Evolutionary conservation across 1,284 basidiomycete genomes (phyloP), one percentile per base, ranked within the genome.

Genomic region (Trametes polyzona): DNA sequence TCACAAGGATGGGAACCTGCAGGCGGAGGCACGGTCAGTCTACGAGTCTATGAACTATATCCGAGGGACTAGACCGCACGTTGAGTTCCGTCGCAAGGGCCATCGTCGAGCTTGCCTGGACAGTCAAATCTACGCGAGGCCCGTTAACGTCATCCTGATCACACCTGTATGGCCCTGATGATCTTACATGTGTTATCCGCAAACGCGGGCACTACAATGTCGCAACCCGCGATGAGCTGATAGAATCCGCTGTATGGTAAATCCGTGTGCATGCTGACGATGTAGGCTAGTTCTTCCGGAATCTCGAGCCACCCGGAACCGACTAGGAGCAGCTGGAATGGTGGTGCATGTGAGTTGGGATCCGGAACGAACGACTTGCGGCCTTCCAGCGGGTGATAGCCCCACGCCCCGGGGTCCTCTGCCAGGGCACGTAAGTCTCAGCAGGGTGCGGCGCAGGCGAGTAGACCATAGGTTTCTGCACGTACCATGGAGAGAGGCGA

Each of bases 31-130:
- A 17, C n/a, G 10, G 16, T 24, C 21, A 32, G 8, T 16, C 10
- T 19, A 10, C 17, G 16, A 12, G 1, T 5, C 4, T 11, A 9
- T 11, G 7, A 10, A n/a, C 10, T 8, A 5, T 26, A 16, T 8
- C 4, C 14, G 2, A 9, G 2, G 14, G 6, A 16, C 6, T 21
- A 12, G 21, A 4, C 52, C 70, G 36, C 50, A 75, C 73, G 62
- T 72, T 64, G 43, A 72, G 71, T 60, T 76, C 69, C 1, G 72
- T 61, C 26, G 73, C 71, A 67, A 77, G 70, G 0, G 68, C 71
- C 23, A 75, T 67, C 0, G 74, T 76, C 23, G 74, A 76, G 55
- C 74, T 77, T 17, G 74, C 74, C 49, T 74, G 73, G n/a, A 56
- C 52, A 10, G 69, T 69, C 44, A 69, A 73, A 61, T 74, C 67